These are phyloP conservation scores for Vitis rupestris DNA, from an alignment of 164 flowering plant species.

Conservation along the genomic window DNA sequence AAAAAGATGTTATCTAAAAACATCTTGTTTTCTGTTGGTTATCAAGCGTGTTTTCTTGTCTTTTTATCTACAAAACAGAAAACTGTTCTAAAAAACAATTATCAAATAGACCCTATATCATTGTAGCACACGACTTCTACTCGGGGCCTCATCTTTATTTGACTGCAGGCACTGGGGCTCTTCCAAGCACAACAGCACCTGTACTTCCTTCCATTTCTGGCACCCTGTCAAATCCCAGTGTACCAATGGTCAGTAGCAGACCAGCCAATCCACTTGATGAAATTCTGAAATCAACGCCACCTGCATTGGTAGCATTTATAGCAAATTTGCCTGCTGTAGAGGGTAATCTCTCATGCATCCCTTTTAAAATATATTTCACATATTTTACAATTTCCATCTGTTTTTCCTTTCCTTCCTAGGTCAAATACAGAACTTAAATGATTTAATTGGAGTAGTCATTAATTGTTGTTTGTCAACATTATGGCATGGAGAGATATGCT, in stretches of 20 bases:
- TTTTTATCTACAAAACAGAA: no score
- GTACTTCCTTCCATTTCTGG: conserved; percentile 47
- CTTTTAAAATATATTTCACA: background rate
- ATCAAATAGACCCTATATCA: background rate
- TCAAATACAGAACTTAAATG: no score
- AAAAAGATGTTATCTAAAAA: no score
- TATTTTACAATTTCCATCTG: no score
- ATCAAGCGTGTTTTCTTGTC: no score
- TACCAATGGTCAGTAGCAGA: conserved; percentile 32
- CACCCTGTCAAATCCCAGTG: conserved; percentile 29
- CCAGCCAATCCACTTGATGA: conserved; percentile 50
- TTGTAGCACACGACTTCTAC: background rate
- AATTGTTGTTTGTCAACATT: no score
- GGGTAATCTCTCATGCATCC: conserved; percentile 43
- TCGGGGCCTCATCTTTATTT: conserved; percentile 6
- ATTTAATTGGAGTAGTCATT: no score
- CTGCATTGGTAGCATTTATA: conserved; percentile 67
- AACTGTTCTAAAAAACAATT: no score
- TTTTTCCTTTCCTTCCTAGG: no score
- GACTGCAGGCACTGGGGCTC: conserved; percentile 30
- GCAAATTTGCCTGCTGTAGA: conserved; percentile 73
- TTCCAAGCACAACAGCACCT: conserved; percentile 36
- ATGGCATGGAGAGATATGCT: no score
- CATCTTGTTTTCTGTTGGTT: no score
- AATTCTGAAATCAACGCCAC: conserved; percentile 65